phyloP scores from a whole-genome alignment of 331 rosid species.

The Quercus phellos region DNA sequence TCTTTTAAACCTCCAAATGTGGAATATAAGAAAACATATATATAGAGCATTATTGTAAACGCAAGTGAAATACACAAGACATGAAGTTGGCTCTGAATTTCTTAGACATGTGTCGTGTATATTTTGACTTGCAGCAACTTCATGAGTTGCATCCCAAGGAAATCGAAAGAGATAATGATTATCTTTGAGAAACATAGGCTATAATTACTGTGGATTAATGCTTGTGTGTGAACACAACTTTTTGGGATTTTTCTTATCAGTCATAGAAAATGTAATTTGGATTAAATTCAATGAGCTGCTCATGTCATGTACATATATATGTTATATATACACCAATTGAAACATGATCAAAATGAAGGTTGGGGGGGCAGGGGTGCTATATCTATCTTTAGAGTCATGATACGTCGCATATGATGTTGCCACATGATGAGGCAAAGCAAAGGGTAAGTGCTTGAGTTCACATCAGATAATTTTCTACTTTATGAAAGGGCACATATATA shows the following conservation, averaged over 20 bases:
- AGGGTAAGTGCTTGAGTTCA: constrained; percentile 36
- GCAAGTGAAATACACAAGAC: neutral
- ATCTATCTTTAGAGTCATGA: constrained; percentile 34
- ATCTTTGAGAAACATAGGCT: neutral
- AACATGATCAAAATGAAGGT: neutral
- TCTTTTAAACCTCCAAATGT: too few relatives aligned
- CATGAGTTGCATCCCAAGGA: too few relatives aligned
- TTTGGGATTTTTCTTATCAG: neutral
- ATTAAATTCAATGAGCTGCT: too few relatives aligned
- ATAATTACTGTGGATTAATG: neutral
- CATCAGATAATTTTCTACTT: constrained; percentile 40
- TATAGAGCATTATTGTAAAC: too few relatives aligned
- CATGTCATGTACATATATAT: too few relatives aligned
- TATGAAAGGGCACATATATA: constrained; percentile 27
- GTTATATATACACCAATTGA: too few relatives aligned
- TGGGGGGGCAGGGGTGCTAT: neutral
- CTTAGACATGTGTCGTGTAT: neutral
- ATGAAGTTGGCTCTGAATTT: neutral
- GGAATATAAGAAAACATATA: too few relatives aligned
- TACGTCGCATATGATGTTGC: constrained; percentile 57
- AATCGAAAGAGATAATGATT: too few relatives aligned
- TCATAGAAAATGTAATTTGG: neutral
- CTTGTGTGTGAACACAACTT: neutral
- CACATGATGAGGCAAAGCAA: constrained; percentile 46
- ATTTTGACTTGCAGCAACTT: too few relatives aligned